A percentile compares a stretch with the other conserved stretches of the same genome.
phyloP scores from a whole-genome alignment of 768 basidiomycete species.

The Ephemerocybe angulata region DNA sequence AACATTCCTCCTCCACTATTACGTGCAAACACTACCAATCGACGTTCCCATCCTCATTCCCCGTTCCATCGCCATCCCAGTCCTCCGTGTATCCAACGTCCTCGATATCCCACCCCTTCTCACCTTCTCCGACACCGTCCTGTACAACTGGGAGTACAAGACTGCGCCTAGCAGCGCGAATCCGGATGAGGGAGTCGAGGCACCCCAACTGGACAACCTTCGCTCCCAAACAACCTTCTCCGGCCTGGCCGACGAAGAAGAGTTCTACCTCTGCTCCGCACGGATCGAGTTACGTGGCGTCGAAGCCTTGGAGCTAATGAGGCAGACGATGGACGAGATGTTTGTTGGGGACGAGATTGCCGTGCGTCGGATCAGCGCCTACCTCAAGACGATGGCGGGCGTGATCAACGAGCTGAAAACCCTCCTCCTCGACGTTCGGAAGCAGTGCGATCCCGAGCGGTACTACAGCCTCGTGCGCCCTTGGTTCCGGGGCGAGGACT shows the following conservation, averaged over 20 bases:
- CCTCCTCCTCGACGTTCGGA: constrained; percentile 65
- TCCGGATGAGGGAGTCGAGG: constrained; percentile 20
- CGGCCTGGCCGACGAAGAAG: constrained; percentile 74
- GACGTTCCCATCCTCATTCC: constrained; percentile 62
- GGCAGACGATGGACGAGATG: constrained; percentile 83
- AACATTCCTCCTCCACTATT: constrained; percentile 75
- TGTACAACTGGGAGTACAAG: constrained; percentile 77
- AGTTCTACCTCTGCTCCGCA: constrained; percentile 88
- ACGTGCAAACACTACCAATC: constrained; percentile 64
- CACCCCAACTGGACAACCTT: constrained; percentile 53
- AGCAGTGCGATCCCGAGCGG: constrained; percentile 69
- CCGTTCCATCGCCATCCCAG: constrained; percentile 67
- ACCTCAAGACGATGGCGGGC: constrained; percentile 58
- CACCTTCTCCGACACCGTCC: constrained; percentile 89
- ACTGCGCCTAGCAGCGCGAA: constrained; percentile 22
- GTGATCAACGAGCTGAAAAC: constrained; percentile 67
- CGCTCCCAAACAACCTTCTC: constrained; percentile 75
- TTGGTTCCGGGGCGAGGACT: constrained; percentile 80
- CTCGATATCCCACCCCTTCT: constrained; percentile 85
- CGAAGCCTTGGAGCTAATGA: constrained; percentile 82
- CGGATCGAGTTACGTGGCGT: constrained; percentile 89
- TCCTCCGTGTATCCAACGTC: constrained; percentile 63
- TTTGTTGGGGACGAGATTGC: constrained; percentile 75
- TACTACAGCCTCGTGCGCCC: constrained; percentile 78
- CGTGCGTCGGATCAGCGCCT: constrained; percentile 59